Evolutionary conservation across 2,329 filamentous ascomycete genomes (phyloP).

Genomic region (Bipolaris zeicola): DNA sequence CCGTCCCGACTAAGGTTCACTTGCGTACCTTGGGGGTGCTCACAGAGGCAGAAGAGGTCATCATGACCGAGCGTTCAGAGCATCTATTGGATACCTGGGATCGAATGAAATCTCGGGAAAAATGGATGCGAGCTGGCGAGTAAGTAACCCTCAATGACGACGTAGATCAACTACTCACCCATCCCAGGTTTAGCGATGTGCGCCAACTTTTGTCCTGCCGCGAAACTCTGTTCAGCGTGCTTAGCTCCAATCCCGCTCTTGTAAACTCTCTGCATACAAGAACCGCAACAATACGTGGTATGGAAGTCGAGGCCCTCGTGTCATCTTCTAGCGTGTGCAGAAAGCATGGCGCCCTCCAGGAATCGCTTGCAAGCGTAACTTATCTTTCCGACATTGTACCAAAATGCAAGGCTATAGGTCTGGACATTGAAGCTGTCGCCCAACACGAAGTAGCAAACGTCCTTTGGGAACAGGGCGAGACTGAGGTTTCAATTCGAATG

Average conservation of each 20-base stretch:
- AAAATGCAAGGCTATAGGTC: conserved; percentile 70
- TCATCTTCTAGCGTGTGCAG: conserved; percentile 76
- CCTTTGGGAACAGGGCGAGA: conserved; percentile 93
- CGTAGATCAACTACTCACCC: conserved; percentile 41
- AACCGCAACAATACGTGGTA: conserved; percentile 67
- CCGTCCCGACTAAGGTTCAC: conserved; percentile 30
- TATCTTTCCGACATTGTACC: conserved; percentile 78
- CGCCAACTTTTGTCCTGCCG: conserved; percentile 81
- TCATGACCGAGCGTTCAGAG: conserved; percentile 64
- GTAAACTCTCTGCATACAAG: conserved; percentile 65
- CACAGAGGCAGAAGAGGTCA: conserved; percentile 79
- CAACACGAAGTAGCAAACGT: conserved; percentile 85
- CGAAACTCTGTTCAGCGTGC: conserved; percentile 78
- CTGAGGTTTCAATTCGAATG: conserved; percentile 85
- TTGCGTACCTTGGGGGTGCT: conserved; percentile 66
- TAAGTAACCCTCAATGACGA: conserved; percentile 46
- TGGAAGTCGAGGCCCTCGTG: conserved; percentile 79
- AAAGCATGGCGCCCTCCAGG: conserved; percentile 80
- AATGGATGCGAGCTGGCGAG: conserved; percentile 85
- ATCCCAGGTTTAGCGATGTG: conserved; percentile 72
- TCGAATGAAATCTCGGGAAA: conserved; percentile 67
- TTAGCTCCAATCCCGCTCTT: conserved; percentile 72
- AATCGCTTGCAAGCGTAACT: conserved; percentile 84
- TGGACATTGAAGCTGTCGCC: conserved; percentile 77
- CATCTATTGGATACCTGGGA: conserved; percentile 67